phyloP scores from a whole-genome alignment of 1,284 basidiomycete genomes.

The Puccinia coronata region DNA sequence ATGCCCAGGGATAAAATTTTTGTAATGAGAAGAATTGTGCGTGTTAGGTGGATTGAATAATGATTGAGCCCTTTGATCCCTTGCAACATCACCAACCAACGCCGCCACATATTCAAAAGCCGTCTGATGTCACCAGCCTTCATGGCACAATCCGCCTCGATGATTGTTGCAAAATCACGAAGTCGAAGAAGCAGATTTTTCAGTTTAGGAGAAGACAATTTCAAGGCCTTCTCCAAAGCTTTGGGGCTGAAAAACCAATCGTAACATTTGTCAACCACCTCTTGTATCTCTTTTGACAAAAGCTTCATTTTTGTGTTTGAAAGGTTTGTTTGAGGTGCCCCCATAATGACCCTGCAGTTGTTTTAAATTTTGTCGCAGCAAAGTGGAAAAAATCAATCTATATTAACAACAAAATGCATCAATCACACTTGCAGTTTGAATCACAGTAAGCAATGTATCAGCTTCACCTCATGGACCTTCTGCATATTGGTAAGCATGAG shows the following conservation, averaged over 20 bases:
- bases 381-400: background rate
- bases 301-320: background rate
- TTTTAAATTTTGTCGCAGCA: background rate
- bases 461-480: constrained; percentile 3
- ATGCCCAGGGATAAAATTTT: too few species aligned
- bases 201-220: background rate
- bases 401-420: too few species aligned
- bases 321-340: background rate
- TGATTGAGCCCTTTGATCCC: constrained; percentile 16
- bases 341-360: background rate
- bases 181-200: background rate
- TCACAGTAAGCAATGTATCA: constrained; percentile 25
- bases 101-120: background rate
- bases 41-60: constrained; percentile 22
- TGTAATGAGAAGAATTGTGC: constrained; percentile 7
- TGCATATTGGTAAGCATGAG: constrained; percentile 18
- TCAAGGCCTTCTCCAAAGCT: background rate
- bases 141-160: too few species aligned
- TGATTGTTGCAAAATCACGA: too few species aligned
- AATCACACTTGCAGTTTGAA: background rate
- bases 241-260: background rate
- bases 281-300: background rate
- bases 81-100: constrained; percentile 26
- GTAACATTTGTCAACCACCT: constrained; percentile 4
- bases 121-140: too few species aligned